Evolutionary conservation across 2,329 filamentous ascomycete species (phyloP).

Genomic region (Elsinoe ampelina): DNA sequence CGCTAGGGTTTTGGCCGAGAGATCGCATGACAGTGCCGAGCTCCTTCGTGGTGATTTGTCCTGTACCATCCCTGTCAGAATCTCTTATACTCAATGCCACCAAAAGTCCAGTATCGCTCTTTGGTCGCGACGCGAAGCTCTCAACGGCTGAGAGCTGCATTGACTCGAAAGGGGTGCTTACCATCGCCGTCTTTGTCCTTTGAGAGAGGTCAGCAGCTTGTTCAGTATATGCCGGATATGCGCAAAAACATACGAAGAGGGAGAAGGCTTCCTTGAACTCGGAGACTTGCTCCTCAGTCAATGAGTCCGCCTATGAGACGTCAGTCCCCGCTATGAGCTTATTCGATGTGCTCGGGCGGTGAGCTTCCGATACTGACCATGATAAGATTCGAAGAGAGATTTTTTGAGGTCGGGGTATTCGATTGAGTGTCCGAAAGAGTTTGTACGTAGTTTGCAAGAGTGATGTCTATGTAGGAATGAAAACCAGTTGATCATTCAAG

Average conservation of each 20-base stretch:
- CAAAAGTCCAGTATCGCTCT: background rate
- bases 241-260: conserved; percentile 76
- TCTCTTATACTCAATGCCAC: background rate
- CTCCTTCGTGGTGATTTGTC: conserved; percentile 55
- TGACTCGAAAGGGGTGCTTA: conserved; percentile 25
- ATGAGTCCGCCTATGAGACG: conserved; percentile 71
- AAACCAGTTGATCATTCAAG: conserved; percentile 23
- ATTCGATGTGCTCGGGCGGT: background rate
- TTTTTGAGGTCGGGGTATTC: background rate
- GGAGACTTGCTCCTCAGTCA: conserved; percentile 99
- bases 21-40: conserved; percentile 56
- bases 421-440: background rate
- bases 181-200: conserved; percentile 53
- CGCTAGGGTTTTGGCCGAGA: conserved; percentile 53
- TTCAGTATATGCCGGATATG: background rate
- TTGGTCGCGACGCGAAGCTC: conserved; percentile 3
- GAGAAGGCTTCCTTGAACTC: conserved; percentile 99
- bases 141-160: conserved; percentile 13
- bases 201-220: conserved; percentile 4
- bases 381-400: background rate
- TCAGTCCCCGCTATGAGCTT: conserved; percentile 15
- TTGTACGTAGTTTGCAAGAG: conserved; percentile 2
- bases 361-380: background rate
- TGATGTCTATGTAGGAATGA: conserved; percentile 12
- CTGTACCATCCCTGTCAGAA: conserved; percentile 27